phyloP scores from a whole-genome alignment of 2,329 filamentous ascomycete species.

The Epichloe typhina region DNA sequence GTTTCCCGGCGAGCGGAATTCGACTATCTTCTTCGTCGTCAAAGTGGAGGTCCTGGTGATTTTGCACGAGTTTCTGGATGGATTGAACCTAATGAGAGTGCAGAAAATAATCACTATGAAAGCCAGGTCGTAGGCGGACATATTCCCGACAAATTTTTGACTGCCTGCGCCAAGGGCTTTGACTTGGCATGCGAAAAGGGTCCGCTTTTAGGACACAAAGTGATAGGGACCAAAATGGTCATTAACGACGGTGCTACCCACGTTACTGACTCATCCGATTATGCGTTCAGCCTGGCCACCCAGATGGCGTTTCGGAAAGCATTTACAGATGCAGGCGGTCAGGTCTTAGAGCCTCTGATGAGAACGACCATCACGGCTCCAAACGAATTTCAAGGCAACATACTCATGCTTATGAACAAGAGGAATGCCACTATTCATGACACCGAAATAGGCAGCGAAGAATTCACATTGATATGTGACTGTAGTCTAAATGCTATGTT shows the following conservation, averaged over 20 bases:
- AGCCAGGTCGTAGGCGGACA: conserved; percentile 76
- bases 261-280: conserved; percentile 94
- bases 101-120: conserved; percentile 71
- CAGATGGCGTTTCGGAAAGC: conserved; percentile 95
- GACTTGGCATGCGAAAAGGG: conserved; percentile 70
- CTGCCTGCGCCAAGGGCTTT: conserved; percentile 93
- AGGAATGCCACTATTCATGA: conserved; percentile 89
- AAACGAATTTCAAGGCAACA: conserved; percentile 92
- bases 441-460: conserved; percentile 84
- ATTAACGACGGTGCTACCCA: conserved; percentile 95
- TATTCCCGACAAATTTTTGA: conserved; percentile 92
- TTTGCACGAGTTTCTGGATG: conserved; percentile 85
- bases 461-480: conserved; percentile 86
- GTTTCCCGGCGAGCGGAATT: conserved; percentile 70
- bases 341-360: conserved; percentile 92
- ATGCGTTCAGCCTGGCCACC: conserved; percentile 87
- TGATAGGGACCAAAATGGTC: conserved; percentile 81
- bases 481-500: conserved; percentile 97
- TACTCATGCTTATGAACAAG: conserved; percentile 94
- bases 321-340: conserved; percentile 66
- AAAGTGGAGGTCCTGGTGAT: conserved; percentile 89
- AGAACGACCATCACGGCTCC: conserved; percentile 95
- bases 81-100: conserved; percentile 69
- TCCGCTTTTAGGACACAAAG: conserved; percentile 82
- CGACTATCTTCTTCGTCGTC: conserved; percentile 89